Evolutionary conservation across 129 eudicot species (phyloP).

Genomic region (Lactuca saligna): DNA sequence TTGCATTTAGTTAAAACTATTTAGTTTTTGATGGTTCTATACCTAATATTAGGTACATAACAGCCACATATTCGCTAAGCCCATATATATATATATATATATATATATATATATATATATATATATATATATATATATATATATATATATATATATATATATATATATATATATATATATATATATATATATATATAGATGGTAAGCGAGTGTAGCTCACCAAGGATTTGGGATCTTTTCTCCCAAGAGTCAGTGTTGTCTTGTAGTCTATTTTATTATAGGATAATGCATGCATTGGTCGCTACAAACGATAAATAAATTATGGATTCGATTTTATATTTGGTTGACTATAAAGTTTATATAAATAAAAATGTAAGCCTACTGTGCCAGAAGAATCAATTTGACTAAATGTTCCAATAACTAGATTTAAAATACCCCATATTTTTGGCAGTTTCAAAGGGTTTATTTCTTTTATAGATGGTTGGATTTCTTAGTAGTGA

Average conservation of each 20-base stretch:
- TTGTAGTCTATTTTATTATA: conserved; percentile 11
- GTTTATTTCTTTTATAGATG: neutral
- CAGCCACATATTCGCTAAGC: neutral
- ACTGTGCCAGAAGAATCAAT: neutral
- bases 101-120: too few species aligned
- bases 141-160: too few species aligned
- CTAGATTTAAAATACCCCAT: neutral
- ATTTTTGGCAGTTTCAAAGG: neutral
- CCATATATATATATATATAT: neutral
- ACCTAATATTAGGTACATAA: too few species aligned
- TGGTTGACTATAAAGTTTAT: conserved; percentile 6
- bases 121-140: neutral
- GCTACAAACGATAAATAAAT: too few species aligned
- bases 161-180: too few species aligned
- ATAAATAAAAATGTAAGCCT: neutral
- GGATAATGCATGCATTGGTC: neutral
- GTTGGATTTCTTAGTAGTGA: neutral
- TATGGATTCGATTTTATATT: neutral
- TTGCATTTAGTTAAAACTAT: too few species aligned
- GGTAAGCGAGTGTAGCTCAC: too few species aligned
- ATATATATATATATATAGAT: too few species aligned
- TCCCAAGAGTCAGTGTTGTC: conserved; percentile 29
- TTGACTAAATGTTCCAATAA: neutral
- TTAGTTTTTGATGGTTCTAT: too few species aligned
- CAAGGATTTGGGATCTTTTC: neutral